Evolutionary conservation across 2,329 filamentous ascomycete species (phyloP), one percentile per base, ranked within the genome.

Genomic region (Lachnellula arida): DNA sequence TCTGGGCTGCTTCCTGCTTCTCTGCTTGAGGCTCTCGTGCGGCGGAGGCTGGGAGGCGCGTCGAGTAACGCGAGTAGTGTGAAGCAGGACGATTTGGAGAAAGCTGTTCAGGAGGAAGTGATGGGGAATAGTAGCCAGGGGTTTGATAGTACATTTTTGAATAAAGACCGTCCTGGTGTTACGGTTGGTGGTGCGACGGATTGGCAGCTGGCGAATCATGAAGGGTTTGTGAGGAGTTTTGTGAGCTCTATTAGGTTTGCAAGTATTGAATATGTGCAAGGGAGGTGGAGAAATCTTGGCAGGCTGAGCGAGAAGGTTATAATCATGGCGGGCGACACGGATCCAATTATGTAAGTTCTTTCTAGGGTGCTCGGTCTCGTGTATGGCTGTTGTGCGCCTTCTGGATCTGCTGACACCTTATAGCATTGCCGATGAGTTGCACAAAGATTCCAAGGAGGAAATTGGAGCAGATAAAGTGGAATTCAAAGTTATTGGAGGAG

Each of bases 141-240:
- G 2, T 66, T 64, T 48, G 61, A 65, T 40, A 56, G 49, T n/a
- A 49, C 58, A 4, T 58, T 60, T 5, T 52, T 68, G 32, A 60
- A 58, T 4, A 49, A 54, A 22, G 39, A 46, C 5, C 50, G 59
- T 15, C 63, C 64, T 4, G 39, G 55, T 15, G 40, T 65, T 8
- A 67, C 65, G 0, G 60, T 65, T 14, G 62, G 54, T 8, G 51
- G 57, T 17, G 61, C 62, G 5, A 77, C 86, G 43, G 74, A 78
- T 57, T 86, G 82, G 83, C 81, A 83, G 72, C 72, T 84, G 7
- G 65, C 71, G 8, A 62, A 80, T 64, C 82, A 86, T 68, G 61
- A 68, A 7, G 83, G 82, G 11, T 86, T 86, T 67, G 76, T 86
- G 12, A 76, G 76, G 7, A 77, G 81, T 8, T 85, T 86, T 67